Evolutionary conservation across 257 asterid genomes (phyloP).

Genomic region (Gentiana straminea): DNA sequence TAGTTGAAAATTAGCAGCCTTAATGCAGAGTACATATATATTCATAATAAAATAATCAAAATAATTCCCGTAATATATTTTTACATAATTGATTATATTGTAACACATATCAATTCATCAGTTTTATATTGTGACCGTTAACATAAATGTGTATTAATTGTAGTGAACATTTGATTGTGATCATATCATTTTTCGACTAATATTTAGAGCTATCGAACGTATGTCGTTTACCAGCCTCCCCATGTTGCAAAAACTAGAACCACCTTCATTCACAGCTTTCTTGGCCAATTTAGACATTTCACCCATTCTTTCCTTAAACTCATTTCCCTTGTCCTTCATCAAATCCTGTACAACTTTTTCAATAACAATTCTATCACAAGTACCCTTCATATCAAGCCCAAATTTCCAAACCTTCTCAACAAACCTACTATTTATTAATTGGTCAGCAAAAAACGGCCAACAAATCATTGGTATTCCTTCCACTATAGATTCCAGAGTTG

Average conservation of each 20-base stretch:
- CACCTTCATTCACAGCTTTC: conserved; percentile 32
- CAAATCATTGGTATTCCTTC: conserved; percentile 63
- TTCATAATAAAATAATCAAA: too few species aligned
- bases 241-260: conserved; percentile 32
- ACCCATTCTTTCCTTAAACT: conserved; percentile 25
- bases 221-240: conserved; percentile 22
- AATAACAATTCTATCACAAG: conserved; percentile 33
- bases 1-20: too few species aligned
- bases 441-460: conserved; percentile 54
- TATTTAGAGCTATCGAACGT: neutral
- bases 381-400: conserved; percentile 61
- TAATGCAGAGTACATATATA: too few species aligned
- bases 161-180: too few species aligned
- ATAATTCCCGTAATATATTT: too few species aligned
- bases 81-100: too few species aligned
- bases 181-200: too few species aligned
- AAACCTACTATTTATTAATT: conserved; percentile 47
- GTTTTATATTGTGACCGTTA: too few species aligned
- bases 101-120: too few species aligned
- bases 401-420: conserved; percentile 44
- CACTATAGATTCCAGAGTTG: conserved; percentile 40
- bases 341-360: conserved; percentile 32
- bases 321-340: conserved; percentile 35
- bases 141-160: too few species aligned
- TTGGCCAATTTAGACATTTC: conserved; percentile 31